Percentiles rank a stretch among this genome's conserved stretches.
These are phyloP conservation scores for Scorias spongiosa DNA, from an alignment of 2,329 filamentous ascomycete genomes.

Conservation along the genomic window DNA sequence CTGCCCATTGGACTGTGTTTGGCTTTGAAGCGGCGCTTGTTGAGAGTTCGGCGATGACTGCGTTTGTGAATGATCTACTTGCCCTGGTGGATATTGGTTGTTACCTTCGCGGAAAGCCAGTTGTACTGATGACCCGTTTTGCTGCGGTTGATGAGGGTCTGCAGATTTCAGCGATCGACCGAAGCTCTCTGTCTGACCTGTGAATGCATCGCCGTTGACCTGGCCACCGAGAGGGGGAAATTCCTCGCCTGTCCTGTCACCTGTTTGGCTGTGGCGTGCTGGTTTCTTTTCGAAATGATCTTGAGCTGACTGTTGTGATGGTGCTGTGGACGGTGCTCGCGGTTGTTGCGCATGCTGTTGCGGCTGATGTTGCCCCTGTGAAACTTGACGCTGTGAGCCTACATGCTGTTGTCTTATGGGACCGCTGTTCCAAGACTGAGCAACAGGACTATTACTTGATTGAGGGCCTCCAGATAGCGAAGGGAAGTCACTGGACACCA, in stretches of 20 bases:
- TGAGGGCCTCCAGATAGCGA: slow-evolving; percentile 43
- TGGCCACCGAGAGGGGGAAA: slow-evolving; percentile 45
- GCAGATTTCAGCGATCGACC: slow-evolving; percentile 6
- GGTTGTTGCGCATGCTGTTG: slow-evolving; percentile 28
- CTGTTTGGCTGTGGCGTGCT: slow-evolving; percentile 22
- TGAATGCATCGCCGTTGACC: slow-evolving; percentile 27
- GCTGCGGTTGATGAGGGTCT: slow-evolving; percentile 8
- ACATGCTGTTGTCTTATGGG: slow-evolving; percentile 43
- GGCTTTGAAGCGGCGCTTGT: background rate
- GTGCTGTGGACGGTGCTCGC: slow-evolving; percentile 29
- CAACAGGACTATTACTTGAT: slow-evolving; percentile 35
- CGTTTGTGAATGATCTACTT: background rate
- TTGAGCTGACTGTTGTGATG: slow-evolving; percentile 30
- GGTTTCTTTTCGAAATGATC: slow-evolving; percentile 41
- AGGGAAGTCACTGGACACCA: slow-evolving; percentile 41
- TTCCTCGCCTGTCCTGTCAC: slow-evolving; percentile 35
- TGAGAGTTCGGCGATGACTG: background rate
- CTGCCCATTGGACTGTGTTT: background rate
- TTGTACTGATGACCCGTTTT: background rate
- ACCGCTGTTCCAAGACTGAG: slow-evolving; percentile 3
- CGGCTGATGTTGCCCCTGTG: slow-evolving; percentile 17
- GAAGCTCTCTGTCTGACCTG: slow-evolving; percentile 7
- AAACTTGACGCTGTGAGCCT: slow-evolving; percentile 25
- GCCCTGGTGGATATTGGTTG: background rate
- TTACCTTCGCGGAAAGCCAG: background rate